Evolutionary conservation across 257 asterid genomes (phyloP).

Genomic region (Verbascum thapsus): DNA sequence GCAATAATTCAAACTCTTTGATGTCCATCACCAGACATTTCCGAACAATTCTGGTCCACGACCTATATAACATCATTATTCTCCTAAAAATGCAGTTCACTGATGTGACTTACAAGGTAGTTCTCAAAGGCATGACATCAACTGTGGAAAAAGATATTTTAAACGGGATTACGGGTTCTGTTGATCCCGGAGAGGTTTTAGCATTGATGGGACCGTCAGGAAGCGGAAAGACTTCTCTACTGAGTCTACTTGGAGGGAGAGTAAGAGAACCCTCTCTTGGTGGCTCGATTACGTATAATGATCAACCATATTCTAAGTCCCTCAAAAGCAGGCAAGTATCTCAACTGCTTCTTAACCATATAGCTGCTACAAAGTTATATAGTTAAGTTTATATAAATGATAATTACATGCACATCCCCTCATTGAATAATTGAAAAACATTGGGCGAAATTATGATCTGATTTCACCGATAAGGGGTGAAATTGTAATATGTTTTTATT

Average conservation of each 20-base stretch:
- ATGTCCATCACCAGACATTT: too few relatives aligned
- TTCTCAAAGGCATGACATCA: constrained; percentile 64
- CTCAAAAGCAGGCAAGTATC: constrained; percentile 72
- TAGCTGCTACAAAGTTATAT: too few relatives aligned
- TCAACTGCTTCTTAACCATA: background rate
- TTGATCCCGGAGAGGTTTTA: constrained; percentile 87
- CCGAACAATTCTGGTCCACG: constrained; percentile 1
- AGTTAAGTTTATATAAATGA: too few relatives aligned
- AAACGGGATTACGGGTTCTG: constrained; percentile 79
- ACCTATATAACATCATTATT: constrained; percentile 8
- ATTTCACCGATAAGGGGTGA: too few relatives aligned
- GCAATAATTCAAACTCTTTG: too few relatives aligned
- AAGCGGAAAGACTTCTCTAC: constrained; percentile 88
- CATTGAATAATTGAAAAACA: too few relatives aligned
- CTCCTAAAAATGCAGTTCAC: constrained; percentile 66
- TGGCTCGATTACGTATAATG: constrained; percentile 74
- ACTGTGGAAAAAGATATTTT: constrained; percentile 75
- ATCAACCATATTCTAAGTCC: constrained; percentile 75
- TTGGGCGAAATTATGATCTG: too few relatives aligned
- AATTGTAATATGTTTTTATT: too few relatives aligned
- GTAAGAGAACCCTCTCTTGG: constrained; percentile 50
- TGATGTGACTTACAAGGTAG: constrained; percentile 81
- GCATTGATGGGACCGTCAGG: constrained; percentile 99
- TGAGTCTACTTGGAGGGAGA: constrained; percentile 88
- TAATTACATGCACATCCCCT: too few relatives aligned